phyloP scores from a whole-genome alignment of 2,329 filamentous ascomycete genomes.

The Myriosclerotinia duriaeana region DNA sequence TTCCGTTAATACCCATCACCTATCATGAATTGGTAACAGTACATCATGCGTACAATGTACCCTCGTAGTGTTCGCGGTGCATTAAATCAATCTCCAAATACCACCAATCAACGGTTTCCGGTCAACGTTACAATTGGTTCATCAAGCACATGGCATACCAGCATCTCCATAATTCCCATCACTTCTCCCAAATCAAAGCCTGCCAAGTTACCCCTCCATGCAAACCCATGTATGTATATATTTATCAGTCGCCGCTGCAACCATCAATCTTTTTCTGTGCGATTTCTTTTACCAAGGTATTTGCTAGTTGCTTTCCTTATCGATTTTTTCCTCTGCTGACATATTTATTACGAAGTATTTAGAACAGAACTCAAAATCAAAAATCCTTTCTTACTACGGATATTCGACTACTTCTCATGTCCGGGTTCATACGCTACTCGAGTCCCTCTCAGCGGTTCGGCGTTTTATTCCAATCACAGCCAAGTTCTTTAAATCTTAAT shows the following conservation, averaged over 20 bases:
- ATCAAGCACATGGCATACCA: slow-evolving; percentile 16
- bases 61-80: slow-evolving; percentile 1
- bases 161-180: slow-evolving; percentile 19
- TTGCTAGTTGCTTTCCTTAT: slow-evolving; percentile 1
- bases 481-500: background rate
- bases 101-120: slow-evolving; percentile 11
- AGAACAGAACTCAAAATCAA: background rate
- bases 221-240: slow-evolving; percentile 13
- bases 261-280: background rate
- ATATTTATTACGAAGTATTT: background rate
- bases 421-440: background rate
- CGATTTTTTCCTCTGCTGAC: background rate
- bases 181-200: slow-evolving; percentile 18
- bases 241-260: slow-evolving; percentile 16
- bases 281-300: background rate
- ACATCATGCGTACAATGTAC: slow-evolving; percentile 18
- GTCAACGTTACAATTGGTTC: slow-evolving; percentile 15
- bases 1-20: slow-evolving; percentile 15
- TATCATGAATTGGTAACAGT: slow-evolving; percentile 2
- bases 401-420: background rate
- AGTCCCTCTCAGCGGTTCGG: slow-evolving; percentile 5
- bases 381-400: slow-evolving; percentile 11
- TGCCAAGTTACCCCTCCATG: slow-evolving; percentile 24
- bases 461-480: background rate
- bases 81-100: background rate